Conservation (phyloP, 176 grass and related monocot species). For the Elaeis guineensis region DNA sequence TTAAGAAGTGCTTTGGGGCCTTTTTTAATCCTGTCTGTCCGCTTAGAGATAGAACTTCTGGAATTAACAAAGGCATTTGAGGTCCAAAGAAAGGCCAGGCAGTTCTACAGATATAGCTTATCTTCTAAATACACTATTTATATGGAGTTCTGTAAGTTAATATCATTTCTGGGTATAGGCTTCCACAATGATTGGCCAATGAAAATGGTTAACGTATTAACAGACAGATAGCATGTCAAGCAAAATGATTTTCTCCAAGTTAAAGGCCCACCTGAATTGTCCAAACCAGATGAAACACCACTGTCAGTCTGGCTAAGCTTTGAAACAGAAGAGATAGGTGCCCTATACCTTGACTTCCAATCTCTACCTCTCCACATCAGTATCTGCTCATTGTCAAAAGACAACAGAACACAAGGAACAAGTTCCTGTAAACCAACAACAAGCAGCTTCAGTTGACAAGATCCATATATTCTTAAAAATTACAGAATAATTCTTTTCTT, state of each 20-base stretch:
- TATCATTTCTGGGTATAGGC: too few species aligned
- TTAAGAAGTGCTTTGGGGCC: too few species aligned
- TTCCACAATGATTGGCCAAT: too few species aligned
- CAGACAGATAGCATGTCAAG: not conserved
- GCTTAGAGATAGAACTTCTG: too few species aligned
- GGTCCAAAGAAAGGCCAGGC: too few species aligned
- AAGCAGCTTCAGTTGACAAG: conserved; percentile 4
- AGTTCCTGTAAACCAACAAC: conserved; percentile 59
- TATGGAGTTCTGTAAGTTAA: too few species aligned
- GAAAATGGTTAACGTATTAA: not conserved
- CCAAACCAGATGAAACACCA: conserved; percentile 24
- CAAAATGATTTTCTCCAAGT: not conserved
- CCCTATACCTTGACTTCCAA: conserved; percentile 75
- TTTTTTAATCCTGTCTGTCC: too few species aligned
- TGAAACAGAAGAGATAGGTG: conserved; percentile 34
- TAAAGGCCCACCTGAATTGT: conserved; percentile 43
- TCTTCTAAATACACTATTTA: too few species aligned
- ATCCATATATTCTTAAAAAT: too few species aligned
- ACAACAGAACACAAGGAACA: conserved; percentile 86
- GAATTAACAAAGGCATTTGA: too few species aligned
- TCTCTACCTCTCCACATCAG: conserved; percentile 76
- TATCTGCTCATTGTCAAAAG: conserved; percentile 89
- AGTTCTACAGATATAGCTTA: too few species aligned
- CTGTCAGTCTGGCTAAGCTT: conserved; percentile 28
- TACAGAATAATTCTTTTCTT: too few species aligned